These are phyloP conservation scores for Mrakia hoshinonis DNA, from an alignment of 768 basidiomycete genomes.

Conservation along the genomic window DNA sequence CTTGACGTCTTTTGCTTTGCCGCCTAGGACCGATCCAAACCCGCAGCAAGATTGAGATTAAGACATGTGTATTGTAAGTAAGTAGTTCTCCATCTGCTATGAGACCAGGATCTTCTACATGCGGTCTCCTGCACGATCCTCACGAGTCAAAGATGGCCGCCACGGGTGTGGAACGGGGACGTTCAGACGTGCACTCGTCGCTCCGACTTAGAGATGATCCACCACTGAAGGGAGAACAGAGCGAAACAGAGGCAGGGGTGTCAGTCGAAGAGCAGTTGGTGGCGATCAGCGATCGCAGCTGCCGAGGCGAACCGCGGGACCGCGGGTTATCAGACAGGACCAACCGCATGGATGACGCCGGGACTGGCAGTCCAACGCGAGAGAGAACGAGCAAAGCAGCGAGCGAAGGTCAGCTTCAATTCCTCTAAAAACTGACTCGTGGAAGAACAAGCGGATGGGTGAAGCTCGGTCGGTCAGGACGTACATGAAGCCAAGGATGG, in stretches of 20 bases:
- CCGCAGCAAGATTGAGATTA: too few species aligned
- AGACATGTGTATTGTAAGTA: too few species aligned
- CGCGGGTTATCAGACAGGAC: not conserved
- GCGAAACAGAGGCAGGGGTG: not conserved
- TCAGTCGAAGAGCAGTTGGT: not conserved
- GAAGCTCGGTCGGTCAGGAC: too few species aligned
- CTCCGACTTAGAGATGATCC: not conserved
- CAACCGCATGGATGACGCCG: slow-evolving; percentile 3
- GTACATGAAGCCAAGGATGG: not conserved
- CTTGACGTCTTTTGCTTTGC: too few species aligned
- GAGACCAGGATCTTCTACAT: too few species aligned
- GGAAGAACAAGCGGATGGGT: not conserved
- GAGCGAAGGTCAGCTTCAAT: not conserved
- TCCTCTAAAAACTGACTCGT: not conserved
- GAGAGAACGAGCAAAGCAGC: not conserved
- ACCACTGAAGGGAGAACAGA: not conserved
- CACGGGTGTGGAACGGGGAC: not conserved
- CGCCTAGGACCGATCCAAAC: too few species aligned
- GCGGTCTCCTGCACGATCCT: too few species aligned
- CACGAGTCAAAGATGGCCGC: too few species aligned
- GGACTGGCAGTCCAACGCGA: not conserved
- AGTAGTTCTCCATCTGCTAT: too few species aligned
- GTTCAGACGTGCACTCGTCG: not conserved
- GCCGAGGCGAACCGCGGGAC: too few species aligned
- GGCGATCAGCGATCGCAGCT: too few species aligned